phyloP scores from a whole-genome alignment of 495 filamentous ascomycete genomes.

The Hypoxylon fuscum region DNA sequence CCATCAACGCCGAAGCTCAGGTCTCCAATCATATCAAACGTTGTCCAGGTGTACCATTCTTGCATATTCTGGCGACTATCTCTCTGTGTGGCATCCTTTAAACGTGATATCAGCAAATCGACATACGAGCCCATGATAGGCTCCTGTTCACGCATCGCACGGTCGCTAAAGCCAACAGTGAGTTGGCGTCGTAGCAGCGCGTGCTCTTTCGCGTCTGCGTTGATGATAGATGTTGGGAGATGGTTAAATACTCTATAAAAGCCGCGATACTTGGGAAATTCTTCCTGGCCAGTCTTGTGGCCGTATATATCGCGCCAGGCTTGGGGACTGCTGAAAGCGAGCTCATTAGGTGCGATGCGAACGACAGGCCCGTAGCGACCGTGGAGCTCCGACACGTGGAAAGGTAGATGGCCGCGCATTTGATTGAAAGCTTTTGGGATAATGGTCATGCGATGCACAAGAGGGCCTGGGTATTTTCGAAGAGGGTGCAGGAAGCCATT shows the following conservation, averaged over 20 bases:
- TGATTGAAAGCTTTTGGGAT: constrained; percentile 45
- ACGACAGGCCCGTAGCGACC: constrained; percentile 62
- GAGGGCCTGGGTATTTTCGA: constrained; percentile 58
- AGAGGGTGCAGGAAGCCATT: constrained; percentile 61
- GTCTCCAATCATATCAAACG: background rate
- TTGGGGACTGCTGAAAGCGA: constrained; percentile 62
- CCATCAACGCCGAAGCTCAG: background rate
- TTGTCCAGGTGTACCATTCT: background rate
- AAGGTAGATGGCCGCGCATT: constrained; percentile 30
- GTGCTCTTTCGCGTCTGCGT: constrained; percentile 33
- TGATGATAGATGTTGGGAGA: constrained; percentile 20
- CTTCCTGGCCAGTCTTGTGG: background rate
- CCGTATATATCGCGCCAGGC: background rate
- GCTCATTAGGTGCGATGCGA: constrained; percentile 63
- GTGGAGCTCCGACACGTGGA: constrained; percentile 48
- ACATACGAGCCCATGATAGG: constrained; percentile 56
- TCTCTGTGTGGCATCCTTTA: constrained; percentile 4
- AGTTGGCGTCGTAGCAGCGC: constrained; percentile 47
- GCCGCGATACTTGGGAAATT: background rate
- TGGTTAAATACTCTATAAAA: background rate
- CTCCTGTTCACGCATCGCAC: constrained; percentile 58
- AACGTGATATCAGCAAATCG: constrained; percentile 50
- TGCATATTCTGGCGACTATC: background rate
- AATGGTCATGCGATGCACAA: constrained; percentile 50
- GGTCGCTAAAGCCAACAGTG: constrained; percentile 59